phyloP scores from a whole-genome alignment of 2,329 filamentous ascomycete genomes.

The Xylaria sp. region DNA sequence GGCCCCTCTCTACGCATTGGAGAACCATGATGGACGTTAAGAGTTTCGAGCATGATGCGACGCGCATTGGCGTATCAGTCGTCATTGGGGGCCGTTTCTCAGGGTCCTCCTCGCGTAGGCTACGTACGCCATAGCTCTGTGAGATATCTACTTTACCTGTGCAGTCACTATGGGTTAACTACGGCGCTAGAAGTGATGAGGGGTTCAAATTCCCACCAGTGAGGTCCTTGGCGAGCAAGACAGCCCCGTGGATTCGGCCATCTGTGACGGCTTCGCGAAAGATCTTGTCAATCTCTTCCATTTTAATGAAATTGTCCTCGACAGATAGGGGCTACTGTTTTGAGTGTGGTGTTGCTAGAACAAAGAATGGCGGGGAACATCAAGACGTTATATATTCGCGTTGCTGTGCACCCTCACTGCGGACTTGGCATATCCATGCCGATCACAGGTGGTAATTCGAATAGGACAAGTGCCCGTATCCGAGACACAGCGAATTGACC shows the following conservation, averaged over 20 bases:
- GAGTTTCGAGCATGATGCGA: conserved; percentile 36
- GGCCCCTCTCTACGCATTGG: conserved; percentile 34
- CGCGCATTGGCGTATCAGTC: conserved; percentile 35
- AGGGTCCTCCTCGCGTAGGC: conserved; percentile 32
- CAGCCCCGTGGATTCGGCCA: conserved; percentile 38
- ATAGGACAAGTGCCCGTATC: not conserved
- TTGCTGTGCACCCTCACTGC: not conserved
- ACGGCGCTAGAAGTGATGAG: not conserved
- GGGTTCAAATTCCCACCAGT: conserved; percentile 26
- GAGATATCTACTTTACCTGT: conserved; percentile 36
- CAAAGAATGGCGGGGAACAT: not conserved
- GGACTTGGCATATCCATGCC: not conserved
- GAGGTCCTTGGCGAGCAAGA: conserved; percentile 36
- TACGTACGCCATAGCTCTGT: conserved; percentile 39
- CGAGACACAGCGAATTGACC: not conserved
- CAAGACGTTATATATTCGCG: conserved; percentile 11
- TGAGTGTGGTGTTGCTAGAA: not conserved
- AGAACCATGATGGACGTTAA: conserved; percentile 39
- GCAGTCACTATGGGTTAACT: conserved; percentile 5
- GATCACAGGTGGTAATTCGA: not conserved
- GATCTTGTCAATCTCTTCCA: conserved; percentile 35
- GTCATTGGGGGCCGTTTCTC: conserved; percentile 35
- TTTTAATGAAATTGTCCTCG: not conserved
- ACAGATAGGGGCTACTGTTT: not conserved
- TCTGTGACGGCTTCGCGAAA: conserved; percentile 36